Percentiles rank a stretch among this genome's conserved stretches.
Evolutionary conservation across 257 asterid species (phyloP).

Genomic region (Solanum commersonii): DNA sequence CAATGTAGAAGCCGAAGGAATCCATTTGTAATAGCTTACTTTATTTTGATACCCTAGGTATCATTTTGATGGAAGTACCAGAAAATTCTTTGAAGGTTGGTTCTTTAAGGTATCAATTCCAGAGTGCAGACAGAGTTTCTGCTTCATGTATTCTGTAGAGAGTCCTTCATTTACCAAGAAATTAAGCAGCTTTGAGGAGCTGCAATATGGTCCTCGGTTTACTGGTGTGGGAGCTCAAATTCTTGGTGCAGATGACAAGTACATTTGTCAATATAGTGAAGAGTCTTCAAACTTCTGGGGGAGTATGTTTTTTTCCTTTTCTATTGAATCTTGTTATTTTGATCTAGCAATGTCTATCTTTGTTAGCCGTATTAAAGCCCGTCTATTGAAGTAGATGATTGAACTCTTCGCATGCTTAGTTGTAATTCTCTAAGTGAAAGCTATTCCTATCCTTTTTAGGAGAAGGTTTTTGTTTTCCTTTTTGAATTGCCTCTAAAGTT

Average conservation of each 20-base stretch:
- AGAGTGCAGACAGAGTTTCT: conserved; percentile 91
- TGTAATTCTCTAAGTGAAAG: neutral
- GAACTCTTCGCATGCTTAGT: neutral
- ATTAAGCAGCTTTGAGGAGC: conserved; percentile 50
- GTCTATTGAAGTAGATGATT: neutral
- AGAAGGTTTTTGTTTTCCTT: neutral
- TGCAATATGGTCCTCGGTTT: conserved; percentile 60
- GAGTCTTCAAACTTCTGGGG: conserved; percentile 92
- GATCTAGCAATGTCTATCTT: neutral
- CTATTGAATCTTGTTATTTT: neutral
- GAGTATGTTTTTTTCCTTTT: conserved; percentile 28
- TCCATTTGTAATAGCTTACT: neutral
- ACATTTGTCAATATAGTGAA: conserved; percentile 69
- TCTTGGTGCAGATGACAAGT: conserved; percentile 95
- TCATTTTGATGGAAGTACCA: conserved; percentile 84
- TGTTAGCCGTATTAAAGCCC: neutral
- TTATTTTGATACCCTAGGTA: conserved; percentile 35
- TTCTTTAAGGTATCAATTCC: conserved; percentile 95
- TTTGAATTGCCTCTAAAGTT: neutral
- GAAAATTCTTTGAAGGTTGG: conserved; percentile 96
- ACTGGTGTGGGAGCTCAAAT: conserved; percentile 97
- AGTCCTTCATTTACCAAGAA: conserved; percentile 65
- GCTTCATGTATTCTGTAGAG: conserved; percentile 93
- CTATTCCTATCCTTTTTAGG: neutral
- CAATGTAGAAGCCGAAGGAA: neutral